Evolutionary conservation across 129 eudicot genomes (phyloP).

Genomic region (Heracleum sosnowskyi): DNA sequence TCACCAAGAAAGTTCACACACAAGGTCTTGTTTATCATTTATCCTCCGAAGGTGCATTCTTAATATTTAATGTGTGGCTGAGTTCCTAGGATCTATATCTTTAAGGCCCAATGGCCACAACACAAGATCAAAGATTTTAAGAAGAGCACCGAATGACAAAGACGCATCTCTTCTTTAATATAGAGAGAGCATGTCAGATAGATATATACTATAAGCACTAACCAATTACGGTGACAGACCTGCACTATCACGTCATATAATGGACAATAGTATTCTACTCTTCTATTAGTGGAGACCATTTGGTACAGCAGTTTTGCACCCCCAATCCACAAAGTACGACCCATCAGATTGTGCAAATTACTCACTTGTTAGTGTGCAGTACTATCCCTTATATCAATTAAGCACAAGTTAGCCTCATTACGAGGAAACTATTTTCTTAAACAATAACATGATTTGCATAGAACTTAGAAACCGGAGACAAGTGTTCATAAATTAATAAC

Average conservation of each 20-base stretch:
- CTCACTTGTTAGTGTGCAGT: not conserved
- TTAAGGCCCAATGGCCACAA: not conserved
- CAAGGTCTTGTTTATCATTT: not conserved
- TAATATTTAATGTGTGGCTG: not conserved
- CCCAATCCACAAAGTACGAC: not conserved
- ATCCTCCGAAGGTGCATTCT: not conserved
- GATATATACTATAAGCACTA: not conserved
- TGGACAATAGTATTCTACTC: not conserved
- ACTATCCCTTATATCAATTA: not conserved
- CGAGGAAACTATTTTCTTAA: not conserved
- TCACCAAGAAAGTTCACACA: not conserved
- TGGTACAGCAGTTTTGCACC: not conserved
- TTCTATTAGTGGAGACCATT: not conserved
- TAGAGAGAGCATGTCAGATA: not conserved
- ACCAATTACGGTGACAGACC: not conserved
- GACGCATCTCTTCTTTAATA: not conserved
- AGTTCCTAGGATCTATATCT: not conserved
- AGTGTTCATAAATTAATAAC: not conserved
- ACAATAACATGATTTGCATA: not conserved
- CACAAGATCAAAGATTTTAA: not conserved
- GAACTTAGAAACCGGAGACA: not conserved
- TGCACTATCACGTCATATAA: not conserved
- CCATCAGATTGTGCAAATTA: not conserved
- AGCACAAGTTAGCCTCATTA: not conserved
- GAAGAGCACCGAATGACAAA: not conserved